Conservation (phyloP, 1,284 basidiomycete genomes). For the Volvariella volvacea region DNA sequence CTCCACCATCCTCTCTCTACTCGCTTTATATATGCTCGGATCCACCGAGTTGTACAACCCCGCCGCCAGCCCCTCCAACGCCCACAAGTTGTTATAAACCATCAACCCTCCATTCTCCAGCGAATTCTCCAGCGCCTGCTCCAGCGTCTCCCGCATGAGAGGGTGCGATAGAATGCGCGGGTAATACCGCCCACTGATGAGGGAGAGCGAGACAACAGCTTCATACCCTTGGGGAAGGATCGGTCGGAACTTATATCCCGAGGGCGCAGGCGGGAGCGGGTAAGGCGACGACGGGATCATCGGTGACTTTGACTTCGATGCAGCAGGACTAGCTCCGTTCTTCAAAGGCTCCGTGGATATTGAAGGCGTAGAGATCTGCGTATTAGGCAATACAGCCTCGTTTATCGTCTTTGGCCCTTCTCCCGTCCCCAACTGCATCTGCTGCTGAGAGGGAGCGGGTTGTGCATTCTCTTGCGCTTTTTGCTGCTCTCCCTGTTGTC, state of each 20-base stretch:
- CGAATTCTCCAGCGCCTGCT: conserved; percentile 26
- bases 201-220: conserved; percentile 54
- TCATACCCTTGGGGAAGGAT: conserved; percentile 60
- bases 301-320: background rate
- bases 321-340: background rate
- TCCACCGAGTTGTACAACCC: conserved; percentile 62
- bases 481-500: conserved; percentile 3
- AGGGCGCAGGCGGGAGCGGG: conserved; percentile 52
- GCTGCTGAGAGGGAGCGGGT: background rate
- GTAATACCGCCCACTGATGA: conserved; percentile 72
- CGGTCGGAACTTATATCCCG: conserved; percentile 60
- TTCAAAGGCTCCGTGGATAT: background rate
- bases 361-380: background rate
- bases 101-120: conserved; percentile 27
- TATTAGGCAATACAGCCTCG: background rate
- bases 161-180: conserved; percentile 59
- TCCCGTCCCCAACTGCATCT: too few species aligned
- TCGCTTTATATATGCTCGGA: conserved; percentile 44
- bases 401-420: background rate
- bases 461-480: background rate
- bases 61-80: conserved; percentile 59
- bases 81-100: conserved; percentile 46
- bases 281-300: conserved; percentile 19
- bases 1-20: conserved; percentile 45
- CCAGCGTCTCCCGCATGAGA: conserved; percentile 35